A percentile compares a stretch with the other conserved stretches of the same genome.
Conservation (phyloP, 305 asterid genomes). For the Fraxinus sp. region DNA sequence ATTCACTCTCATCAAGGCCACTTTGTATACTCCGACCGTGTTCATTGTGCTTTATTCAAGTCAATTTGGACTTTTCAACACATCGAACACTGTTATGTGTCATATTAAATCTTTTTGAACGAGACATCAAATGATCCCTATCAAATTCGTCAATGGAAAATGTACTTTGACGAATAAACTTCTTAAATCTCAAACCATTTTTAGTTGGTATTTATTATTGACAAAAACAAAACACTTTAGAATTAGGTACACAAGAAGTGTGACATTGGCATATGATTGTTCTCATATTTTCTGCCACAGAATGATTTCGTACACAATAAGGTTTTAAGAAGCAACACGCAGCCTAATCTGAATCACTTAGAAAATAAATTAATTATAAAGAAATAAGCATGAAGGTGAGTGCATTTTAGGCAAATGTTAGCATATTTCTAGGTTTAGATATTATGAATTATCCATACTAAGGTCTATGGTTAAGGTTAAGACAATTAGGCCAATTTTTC, state of each 20-base stretch:
- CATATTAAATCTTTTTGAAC: too few species aligned
- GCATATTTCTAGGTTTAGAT: neutral
- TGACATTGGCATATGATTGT: conserved; percentile 13
- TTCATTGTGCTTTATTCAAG: too few species aligned
- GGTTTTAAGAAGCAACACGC: conserved; percentile 1
- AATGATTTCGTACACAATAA: neutral
- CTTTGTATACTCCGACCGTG: too few species aligned
- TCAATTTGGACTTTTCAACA: too few species aligned
- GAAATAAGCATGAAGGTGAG: neutral
- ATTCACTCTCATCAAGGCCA: too few species aligned
- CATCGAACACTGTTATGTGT: too few species aligned
- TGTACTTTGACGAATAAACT: too few species aligned
- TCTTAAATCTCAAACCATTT: too few species aligned
- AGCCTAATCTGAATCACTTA: neutral
- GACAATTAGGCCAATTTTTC: neutral
- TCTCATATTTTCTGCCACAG: conserved; percentile 18
- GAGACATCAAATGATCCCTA: too few species aligned
- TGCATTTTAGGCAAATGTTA: neutral
- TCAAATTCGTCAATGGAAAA: too few species aligned
- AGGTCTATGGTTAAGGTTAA: neutral
- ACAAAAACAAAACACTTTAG: too few species aligned
- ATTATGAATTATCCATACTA: neutral
- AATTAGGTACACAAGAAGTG: neutral
- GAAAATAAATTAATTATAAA: neutral
- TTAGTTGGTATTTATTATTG: too few species aligned